Conservation (phyloP, 805 yeast genomes). For the Diddensiella santjacobensis region DNA sequence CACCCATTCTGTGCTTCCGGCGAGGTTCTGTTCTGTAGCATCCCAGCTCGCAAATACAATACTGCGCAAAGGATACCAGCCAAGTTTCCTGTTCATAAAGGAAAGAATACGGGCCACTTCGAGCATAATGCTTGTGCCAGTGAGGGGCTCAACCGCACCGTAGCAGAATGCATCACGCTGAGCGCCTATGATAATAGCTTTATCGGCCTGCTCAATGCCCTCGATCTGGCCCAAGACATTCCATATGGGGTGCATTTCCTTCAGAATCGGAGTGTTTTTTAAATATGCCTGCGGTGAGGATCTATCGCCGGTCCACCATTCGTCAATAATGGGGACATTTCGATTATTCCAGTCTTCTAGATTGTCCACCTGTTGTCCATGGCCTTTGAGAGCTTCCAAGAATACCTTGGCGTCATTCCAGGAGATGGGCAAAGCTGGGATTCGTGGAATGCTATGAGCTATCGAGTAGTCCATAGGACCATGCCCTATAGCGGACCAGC, state of each 20-base stretch:
- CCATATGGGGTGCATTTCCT: slow-evolving; percentile 60
- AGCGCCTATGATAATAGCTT: slow-evolving; percentile 76
- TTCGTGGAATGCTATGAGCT: slow-evolving; percentile 58
- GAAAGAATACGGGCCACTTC: slow-evolving; percentile 70
- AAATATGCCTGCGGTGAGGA: slow-evolving; percentile 29
- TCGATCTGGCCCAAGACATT: slow-evolving; percentile 72
- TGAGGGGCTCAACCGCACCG: slow-evolving; percentile 69
- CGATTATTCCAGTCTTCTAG: slow-evolving; percentile 34
- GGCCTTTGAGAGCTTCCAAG: slow-evolving; percentile 36
- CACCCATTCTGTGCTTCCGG: slow-evolving; percentile 80
- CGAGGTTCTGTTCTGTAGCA: slow-evolving; percentile 72
- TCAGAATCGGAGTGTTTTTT: slow-evolving; percentile 43
- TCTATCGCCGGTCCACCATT: slow-evolving; percentile 45
- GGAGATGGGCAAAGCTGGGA: slow-evolving; percentile 76
- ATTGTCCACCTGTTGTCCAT: slow-evolving; percentile 36
- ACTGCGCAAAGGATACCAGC: slow-evolving; percentile 82
- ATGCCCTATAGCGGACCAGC: slow-evolving; percentile 55
- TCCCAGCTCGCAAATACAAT: slow-evolving; percentile 83
- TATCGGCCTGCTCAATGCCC: slow-evolving; percentile 75
- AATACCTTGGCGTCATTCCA: slow-evolving; percentile 60
- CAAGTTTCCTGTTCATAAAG: slow-evolving; percentile 54
- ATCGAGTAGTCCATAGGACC: slow-evolving; percentile 41
- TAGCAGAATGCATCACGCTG: slow-evolving; percentile 70
- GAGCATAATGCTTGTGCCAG: slow-evolving; percentile 70
- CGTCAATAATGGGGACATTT: slow-evolving; percentile 33